Conservation (phyloP, 306 rosid genomes). For the Carpinus fangiana region DNA sequence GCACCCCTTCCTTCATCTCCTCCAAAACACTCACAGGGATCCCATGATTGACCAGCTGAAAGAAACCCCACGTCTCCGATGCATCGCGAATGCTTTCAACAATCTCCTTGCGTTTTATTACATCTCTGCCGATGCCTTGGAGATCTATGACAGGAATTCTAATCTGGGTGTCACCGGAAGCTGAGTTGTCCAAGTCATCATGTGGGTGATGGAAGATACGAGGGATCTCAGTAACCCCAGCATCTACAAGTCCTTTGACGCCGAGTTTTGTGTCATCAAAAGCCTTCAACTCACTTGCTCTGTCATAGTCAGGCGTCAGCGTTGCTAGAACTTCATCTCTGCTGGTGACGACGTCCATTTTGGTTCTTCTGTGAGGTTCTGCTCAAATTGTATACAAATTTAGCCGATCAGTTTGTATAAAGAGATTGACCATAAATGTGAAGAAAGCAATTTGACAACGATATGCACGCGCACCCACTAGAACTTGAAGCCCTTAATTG, state of each 20-base stretch:
- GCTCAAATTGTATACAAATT: background rate
- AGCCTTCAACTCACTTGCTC: conserved; percentile 42
- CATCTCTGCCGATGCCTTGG: conserved; percentile 12
- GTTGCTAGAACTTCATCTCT: conserved; percentile 2
- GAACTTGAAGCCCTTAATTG: too few relatives aligned
- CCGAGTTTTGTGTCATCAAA: conserved; percentile 59
- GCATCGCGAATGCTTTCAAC: conserved; percentile 30
- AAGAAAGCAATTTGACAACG: too few relatives aligned
- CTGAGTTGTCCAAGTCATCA: conserved; percentile 5
- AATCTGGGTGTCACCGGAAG: background rate
- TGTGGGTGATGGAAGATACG: conserved; percentile 40
- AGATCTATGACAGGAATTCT: conserved; percentile 50
- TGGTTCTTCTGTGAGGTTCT: background rate
- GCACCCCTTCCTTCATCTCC: conserved; percentile 35
- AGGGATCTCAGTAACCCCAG: conserved; percentile 55
- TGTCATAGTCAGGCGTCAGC: conserved; percentile 12
- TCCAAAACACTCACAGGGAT: conserved; percentile 33
- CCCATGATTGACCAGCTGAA: conserved; percentile 51
- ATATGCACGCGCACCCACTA: too few relatives aligned
- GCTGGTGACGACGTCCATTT: conserved; percentile 4
- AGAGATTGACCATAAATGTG: too few relatives aligned
- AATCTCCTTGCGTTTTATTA: conserved; percentile 19
- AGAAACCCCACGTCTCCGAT: conserved; percentile 44
- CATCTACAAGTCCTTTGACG: conserved; percentile 72
- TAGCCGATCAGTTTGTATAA: too few relatives aligned